A percentile compares a stretch with the other conserved stretches of the same genome.
Evolutionary conservation across 352 stramenopile genomes (phyloP).

Genomic region (Phytophthora foliorum): DNA sequence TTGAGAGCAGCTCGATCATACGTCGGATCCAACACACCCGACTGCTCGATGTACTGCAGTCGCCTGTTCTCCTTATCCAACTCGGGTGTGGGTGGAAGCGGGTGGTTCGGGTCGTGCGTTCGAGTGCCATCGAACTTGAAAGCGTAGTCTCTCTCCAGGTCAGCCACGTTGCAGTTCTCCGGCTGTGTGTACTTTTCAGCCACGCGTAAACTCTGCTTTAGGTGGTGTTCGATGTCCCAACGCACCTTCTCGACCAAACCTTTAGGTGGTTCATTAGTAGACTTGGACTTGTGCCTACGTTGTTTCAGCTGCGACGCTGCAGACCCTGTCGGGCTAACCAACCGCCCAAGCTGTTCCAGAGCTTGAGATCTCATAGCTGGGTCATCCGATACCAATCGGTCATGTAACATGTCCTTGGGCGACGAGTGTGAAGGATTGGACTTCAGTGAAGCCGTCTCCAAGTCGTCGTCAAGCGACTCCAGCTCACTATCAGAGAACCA

Average conservation of each 20-base stretch:
- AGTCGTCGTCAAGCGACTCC: slow-evolving; percentile 16
- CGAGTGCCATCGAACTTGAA: slow-evolving; percentile 39
- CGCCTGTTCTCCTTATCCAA: slow-evolving; percentile 11
- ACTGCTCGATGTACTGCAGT: slow-evolving; percentile 47
- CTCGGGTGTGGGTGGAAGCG: slow-evolving; percentile 42
- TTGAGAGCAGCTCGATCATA: slow-evolving; percentile 59
- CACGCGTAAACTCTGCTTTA: slow-evolving; percentile 39
- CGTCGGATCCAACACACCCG: slow-evolving; percentile 42
- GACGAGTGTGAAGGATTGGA: slow-evolving; percentile 3
- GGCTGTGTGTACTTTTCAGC: slow-evolving; percentile 28
- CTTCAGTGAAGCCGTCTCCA: slow-evolving; percentile 23
- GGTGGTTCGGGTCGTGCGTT: slow-evolving; percentile 39
- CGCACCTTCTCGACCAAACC: slow-evolving; percentile 34
- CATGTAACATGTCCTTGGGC: slow-evolving; percentile 20
- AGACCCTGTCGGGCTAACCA: slow-evolving; percentile 24
- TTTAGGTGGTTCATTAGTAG: slow-evolving; percentile 7
- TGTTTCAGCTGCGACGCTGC: slow-evolving; percentile 1
- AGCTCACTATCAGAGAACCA: slow-evolving; percentile 33
- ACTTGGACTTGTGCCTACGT: slow-evolving; percentile 4
- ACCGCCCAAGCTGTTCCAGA: slow-evolving; percentile 38
- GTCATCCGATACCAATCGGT: slow-evolving; percentile 43
- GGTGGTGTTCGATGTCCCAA: slow-evolving; percentile 41
- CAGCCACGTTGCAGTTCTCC: slow-evolving; percentile 21
- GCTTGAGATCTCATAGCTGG: slow-evolving; percentile 36
- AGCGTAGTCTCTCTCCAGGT: slow-evolving; percentile 48